Evolutionary conservation across 345 rosid genomes (phyloP), one percentile per base, ranked within the genome.

Genomic region (Toxicodendron radicans): DNA sequence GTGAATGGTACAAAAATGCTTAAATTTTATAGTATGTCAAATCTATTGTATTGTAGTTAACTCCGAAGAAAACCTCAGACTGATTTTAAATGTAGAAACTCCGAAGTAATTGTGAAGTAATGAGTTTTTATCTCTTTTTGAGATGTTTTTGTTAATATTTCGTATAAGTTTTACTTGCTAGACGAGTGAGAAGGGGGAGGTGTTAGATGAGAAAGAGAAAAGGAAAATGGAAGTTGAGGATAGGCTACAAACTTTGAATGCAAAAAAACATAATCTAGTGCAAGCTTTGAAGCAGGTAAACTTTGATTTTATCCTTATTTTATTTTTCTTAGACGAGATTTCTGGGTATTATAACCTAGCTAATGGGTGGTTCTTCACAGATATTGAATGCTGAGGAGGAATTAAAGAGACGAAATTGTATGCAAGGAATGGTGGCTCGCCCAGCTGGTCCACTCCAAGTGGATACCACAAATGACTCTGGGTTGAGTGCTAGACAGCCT

Each of bases 301-400:
- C 51, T 57, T 62, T 53, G 9, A 49, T 52, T 38, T 43, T 64
- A 20, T 48, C 30, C 73, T 66, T 58, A 7, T 72, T 11, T 6
- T 17, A n/a, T n/a, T 38, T 43, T 5, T 46, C 5, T 51, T 8
- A 49, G 56, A 23, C 12, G 41, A 16, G 59, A 24, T 70, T 63
- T n/a, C 54, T 23, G 23, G 10, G 13, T 51, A 0, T 21, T 61
- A n/a, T 45, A 43, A 17, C 45, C 20, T 27, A 30, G 56, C 21
- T 21, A 3, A 23, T 45, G 14, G n/a, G 8, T 57, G 58, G 23
- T 76, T 43, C 43, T 73, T 46, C 68, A 21, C 85, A 95, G 99
- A 87, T 91, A 24, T 80, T 93, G 87, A 90, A 79, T 81, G 91
- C 83, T 17, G 99, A 95, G 86, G 97, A 92, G 83, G 98, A 93